Base-by-base conservation (phyloP, 2,329 filamentous ascomycete genomes). In the Nemania bipapillata region DNA sequence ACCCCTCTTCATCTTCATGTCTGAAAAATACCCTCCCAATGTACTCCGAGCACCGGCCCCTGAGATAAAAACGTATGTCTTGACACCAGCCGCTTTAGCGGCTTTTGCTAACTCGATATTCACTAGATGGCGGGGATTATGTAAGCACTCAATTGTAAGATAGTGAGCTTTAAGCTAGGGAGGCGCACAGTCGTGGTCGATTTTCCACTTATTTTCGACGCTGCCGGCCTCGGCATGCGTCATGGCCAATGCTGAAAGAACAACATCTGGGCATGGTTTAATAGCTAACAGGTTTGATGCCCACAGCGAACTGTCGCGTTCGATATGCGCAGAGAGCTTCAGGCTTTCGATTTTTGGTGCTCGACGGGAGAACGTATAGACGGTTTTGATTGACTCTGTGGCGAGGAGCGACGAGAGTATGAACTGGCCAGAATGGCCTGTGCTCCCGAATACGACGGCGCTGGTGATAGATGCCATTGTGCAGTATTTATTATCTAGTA, bases 381-480 rank as follows among this genome's bases (percentile, higher is more conserved):
- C 42, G 1, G 56, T 35, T 17, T 59, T 49, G 4, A 6, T 49
- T n/a, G 42, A 49, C n/a, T 59, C 42, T 11, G n/a, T 22, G 20
- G 26, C 56, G 40, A 59, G 26, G n/a, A 59, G 56, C 1, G 56
- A 49, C 5, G 56, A n/a, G 28, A 59, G 56, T 49, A 59, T 59
- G 42, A 49, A 49, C 56, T 59, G 42, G 28, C 56, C 55, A 8
- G 55, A 58, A 26, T 58, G 55, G 26, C 55, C 55, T 58, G 55
- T 58, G 42, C 55, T 30, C 26, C 55, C 55, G 24, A 58, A 58
- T n/a, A 58, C 24, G 1, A 17, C 55, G 12, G 55, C 55, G 22
- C 37, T 58, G 6, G 40, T 58, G 15, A 47, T 45, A n/a, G n/a
- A 45, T n/a, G 24, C 24, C 55, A 58, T 58, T 47, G 37, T 47